Base-by-base conservation (phyloP, 345 rosid genomes). In the Pistacia atlantica region DNA sequence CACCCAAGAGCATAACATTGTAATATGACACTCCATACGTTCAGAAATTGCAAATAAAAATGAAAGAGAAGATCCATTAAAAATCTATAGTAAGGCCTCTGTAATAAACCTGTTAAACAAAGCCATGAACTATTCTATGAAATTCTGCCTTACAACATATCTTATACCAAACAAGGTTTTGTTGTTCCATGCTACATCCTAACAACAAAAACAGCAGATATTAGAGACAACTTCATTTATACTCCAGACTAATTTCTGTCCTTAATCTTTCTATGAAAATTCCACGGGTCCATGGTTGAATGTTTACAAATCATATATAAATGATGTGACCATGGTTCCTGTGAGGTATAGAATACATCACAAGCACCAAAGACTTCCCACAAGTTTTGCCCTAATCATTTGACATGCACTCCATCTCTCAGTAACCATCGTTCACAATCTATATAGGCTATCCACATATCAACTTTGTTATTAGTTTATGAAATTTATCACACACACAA, bases 161-260 rank as follows among this genome's bases (percentile, higher is more conserved):
- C 46, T 52, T 28, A 9, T 9, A 11, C 74, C 31, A 71, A 38
- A n/a, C 20, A 56, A 71, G 48, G 14, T 12, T 46, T 46, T 12
- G 37, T 67, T 67, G 63, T 14, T 37, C 64, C 17, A 22, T 46
- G 70, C 54, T 11, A 31, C n/a, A 67, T 46, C 56, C n/a, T 67
- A 22, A 12, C 38, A 22, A 48, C 38, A 49, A 31, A 67, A 67
- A 2, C 5, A 5, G 12, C 56, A 3, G 4, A 67, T 22, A 48
- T 22, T 48, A 48, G 5, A 49, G 5, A 67, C 56, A 5, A 49
- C 55, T 28, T 22, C 57, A 66, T 22, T 33, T n/a, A 45, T 51
- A 66, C 13, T 11, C 69, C 54, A 46, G 45, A 66, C 69, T 66
- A 66, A 51, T 66, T 66, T 20, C 11, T 63, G 66, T 33, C 56